Evolutionary conservation across 257 asterid genomes (phyloP).

Genomic region (Hygrophila difformis): DNA sequence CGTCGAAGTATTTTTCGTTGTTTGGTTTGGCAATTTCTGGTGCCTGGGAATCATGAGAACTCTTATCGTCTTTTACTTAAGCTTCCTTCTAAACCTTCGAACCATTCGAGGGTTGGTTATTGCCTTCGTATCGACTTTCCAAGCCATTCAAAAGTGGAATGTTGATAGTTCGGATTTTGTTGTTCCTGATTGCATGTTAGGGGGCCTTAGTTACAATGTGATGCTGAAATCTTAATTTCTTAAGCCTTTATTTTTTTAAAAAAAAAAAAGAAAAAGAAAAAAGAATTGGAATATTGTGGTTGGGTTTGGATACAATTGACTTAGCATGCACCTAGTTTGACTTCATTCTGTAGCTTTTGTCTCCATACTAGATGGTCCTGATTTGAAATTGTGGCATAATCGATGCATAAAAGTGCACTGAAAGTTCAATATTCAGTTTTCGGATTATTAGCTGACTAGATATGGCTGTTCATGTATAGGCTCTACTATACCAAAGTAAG

Average conservation of each 20-base stretch:
- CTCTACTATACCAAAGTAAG: conserved; percentile 63
- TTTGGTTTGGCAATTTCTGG: too few species aligned
- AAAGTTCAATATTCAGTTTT: conserved; percentile 9
- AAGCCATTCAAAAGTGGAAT: conserved; percentile 4
- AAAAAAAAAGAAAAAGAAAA: too few species aligned
- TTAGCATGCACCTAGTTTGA: conserved; percentile 9
- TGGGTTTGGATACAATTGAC: background rate
- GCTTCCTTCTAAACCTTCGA: conserved; percentile 13
- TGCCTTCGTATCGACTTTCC: background rate
- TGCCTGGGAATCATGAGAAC: too few species aligned
- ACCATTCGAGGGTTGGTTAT: background rate
- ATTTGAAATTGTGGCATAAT: too few species aligned
- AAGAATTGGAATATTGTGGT: background rate
- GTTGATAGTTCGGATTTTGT: conserved; percentile 13
- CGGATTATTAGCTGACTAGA: background rate
- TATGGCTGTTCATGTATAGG: conserved; percentile 26
- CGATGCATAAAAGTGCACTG: too few species aligned
- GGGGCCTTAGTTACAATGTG: background rate
- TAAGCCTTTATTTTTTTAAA: background rate
- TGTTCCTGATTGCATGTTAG: conserved; percentile 1
- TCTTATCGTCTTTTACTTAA: background rate
- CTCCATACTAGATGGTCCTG: too few species aligned
- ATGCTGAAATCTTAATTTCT: background rate
- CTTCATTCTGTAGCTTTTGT: conserved; percentile 8
- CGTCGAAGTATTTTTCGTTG: too few species aligned